A percentile compares a stretch with the other conserved stretches of the same genome.
These are phyloP conservation scores for Thelephora ganbajun DNA, from an alignment of 768 basidiomycete species.

Conservation along the genomic window DNA sequence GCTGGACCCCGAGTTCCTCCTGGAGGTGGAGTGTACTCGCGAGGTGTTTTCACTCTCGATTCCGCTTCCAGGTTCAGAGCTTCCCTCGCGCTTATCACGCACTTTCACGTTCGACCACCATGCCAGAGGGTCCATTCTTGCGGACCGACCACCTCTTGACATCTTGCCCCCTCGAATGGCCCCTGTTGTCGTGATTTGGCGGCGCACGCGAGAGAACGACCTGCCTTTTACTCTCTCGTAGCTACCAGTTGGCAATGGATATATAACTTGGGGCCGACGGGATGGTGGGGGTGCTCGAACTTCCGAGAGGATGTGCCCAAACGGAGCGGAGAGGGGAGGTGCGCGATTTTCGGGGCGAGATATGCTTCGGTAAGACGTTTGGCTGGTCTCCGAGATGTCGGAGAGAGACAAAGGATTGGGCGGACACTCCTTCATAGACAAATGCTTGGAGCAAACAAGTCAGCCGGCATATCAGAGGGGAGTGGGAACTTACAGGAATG, in stretches of 20 bases:
- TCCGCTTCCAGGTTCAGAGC: conserved; percentile 38
- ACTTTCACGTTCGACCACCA: conserved; percentile 70
- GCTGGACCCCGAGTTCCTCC: conserved; percentile 13
- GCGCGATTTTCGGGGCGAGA: conserved; percentile 10
- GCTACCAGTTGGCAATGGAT: conserved; percentile 7
- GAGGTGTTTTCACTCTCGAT: conserved; percentile 32
- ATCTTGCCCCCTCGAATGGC: conserved; percentile 22
- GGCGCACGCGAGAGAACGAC: conserved; percentile 1
- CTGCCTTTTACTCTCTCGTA: conserved; percentile 6
- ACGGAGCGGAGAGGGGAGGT: conserved; percentile 47
- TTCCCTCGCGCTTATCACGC: conserved; percentile 38
- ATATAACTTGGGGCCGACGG: conserved; percentile 8
- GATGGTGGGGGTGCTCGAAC: conserved; percentile 40
- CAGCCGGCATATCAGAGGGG: not conserved
- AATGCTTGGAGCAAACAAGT: not conserved
- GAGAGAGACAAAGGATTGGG: conserved; percentile 2
- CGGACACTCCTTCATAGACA: conserved; percentile 14
- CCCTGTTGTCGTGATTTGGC: conserved; percentile 2
- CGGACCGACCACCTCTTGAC: conserved; percentile 34
- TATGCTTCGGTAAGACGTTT: not conserved
- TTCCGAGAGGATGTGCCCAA: conserved; percentile 58
- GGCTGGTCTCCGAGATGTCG: not conserved
- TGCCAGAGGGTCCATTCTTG: conserved; percentile 47
- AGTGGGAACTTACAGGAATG: conserved; percentile 37
- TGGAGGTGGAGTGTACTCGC: conserved; percentile 32